These are phyloP conservation scores for Globisporangium emineosum DNA, from an alignment of 352 stramenopile species.

Conservation along the genomic window DNA sequence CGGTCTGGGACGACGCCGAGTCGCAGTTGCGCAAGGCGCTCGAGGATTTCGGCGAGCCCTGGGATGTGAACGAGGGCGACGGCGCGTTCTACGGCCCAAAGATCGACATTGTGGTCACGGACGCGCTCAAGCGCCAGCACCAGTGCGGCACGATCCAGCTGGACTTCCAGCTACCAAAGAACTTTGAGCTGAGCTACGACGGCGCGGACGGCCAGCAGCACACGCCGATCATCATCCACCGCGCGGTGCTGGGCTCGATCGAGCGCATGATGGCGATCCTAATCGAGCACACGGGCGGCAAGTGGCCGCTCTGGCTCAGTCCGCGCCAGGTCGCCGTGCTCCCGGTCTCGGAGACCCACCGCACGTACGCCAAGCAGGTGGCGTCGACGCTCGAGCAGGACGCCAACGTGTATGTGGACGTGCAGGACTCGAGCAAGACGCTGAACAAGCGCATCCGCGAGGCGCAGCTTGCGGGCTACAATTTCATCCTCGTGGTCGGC, in stretches of 20 bases:
- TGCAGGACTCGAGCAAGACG: conserved; percentile 75
- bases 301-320: conserved; percentile 96
- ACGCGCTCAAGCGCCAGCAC: conserved; percentile 95
- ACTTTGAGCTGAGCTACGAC: conserved; percentile 94
- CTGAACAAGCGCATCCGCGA: conserved; percentile 85
- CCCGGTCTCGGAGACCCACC: conserved; percentile 61
- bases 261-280: conserved; percentile 99
- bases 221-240: conserved; percentile 97
- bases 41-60: conserved; percentile 66
- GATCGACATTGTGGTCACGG: conserved; percentile 97
- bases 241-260: conserved; percentile 95
- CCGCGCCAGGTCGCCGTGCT: conserved; percentile 80
- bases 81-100: conserved; percentile 98
- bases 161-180: conserved; percentile 97
- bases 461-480: conserved; percentile 76
- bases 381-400: conserved; percentile 37
- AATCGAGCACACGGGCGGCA: conserved; percentile 95
- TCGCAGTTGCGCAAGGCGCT: conserved; percentile 68
- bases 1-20: conserved; percentile 93
- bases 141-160: conserved; percentile 98
- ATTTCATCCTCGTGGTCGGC: conserved; percentile 84
- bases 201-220: conserved; percentile 84
- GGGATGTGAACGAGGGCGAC: conserved; percentile 92
- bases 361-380: conserved; percentile 60
- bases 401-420: conserved; percentile 57